Evolutionary conservation across 1,139 yeast genomes (phyloP), one percentile per base, ranked within the genome.

Genomic region (Sugiyamaella japonica): DNA sequence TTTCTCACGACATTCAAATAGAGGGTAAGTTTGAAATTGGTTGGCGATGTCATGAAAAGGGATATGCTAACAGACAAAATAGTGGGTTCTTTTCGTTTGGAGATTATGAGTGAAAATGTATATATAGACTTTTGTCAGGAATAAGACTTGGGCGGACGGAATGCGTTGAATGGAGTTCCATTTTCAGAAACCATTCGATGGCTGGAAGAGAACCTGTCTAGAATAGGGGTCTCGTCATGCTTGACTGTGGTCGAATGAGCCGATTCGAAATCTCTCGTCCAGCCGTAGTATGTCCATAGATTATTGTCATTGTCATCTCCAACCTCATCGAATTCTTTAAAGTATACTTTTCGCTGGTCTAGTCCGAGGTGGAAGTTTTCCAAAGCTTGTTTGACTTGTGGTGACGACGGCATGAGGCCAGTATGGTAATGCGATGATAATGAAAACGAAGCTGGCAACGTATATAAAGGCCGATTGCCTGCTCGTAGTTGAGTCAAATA

Each of bases 1-100:
- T 72, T 93, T 93, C 69, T 89, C 96, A 16, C 79, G 97, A 66
- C 97, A 89, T 68, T 85, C 95, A 34, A 76, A 86, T 54, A 77
- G 79, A 28, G 76, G 79, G 17, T 73, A 73, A 58, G 63, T 55
- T 28, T n/a, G n/a, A 4, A 12, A 1, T 13, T 32, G 5, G 8
- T 29, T 13, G n/a, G n/a, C n/a, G n/a, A n/a, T n/a, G n/a, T n/a
- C n/a, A n/a, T n/a, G n/a, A 9, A 9, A 13, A 8, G 9, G 6
- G 9, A 32, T 8, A n/a, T 36, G 7, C 45, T 41, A 42, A 43
- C 53, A 16, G 17, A 48, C 8, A 57, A 10, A 39, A 54, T 59
- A 34, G 66, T 7, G 75, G 77, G n/a, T 59, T 72, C 7, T 54
- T 74, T 17, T 60, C 71, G 1, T 73, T 77, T 59, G 75, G 75